A percentile compares a stretch with the other conserved stretches of the same genome.
phyloP scores from a whole-genome alignment of 2,329 filamentous ascomycete species.

The Colletotrichum tanaceti region DNA sequence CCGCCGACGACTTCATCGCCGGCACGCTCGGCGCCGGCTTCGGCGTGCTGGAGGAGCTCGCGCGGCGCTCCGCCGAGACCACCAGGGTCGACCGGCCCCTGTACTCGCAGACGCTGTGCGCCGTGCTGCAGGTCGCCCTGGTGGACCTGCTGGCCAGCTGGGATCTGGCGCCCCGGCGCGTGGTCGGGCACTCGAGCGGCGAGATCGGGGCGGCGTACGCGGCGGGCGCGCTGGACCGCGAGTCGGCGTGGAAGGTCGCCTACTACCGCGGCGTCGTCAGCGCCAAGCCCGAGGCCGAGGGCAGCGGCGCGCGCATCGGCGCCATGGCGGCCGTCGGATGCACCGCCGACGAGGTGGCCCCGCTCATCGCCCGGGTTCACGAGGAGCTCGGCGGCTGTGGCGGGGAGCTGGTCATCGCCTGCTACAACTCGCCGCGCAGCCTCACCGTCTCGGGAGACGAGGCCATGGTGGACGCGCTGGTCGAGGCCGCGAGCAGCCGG shows the following conservation, averaged over 20 bases:
- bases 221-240: slow-evolving; percentile 47
- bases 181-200: slow-evolving; percentile 53
- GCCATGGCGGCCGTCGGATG: not conserved
- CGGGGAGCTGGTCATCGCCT: slow-evolving; percentile 44
- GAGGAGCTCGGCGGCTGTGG: slow-evolving; percentile 35
- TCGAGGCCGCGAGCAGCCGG: slow-evolving; percentile 49
- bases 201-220: slow-evolving; percentile 59
- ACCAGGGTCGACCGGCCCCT: not conserved
- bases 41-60: slow-evolving; percentile 51
- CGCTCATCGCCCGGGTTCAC: slow-evolving; percentile 44
- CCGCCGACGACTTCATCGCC: slow-evolving; percentile 44
- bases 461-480: slow-evolving; percentile 55
- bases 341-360: slow-evolving; percentile 34
- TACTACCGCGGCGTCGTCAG: slow-evolving; percentile 59
- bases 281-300: not conserved
- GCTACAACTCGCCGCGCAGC: slow-evolving; percentile 64
- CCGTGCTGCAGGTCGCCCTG: slow-evolving; percentile 56
- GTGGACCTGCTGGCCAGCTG: slow-evolving; percentile 49
- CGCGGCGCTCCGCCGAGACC: slow-evolving; percentile 39
- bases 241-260: slow-evolving; percentile 55
- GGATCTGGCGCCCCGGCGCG: slow-evolving; percentile 44
- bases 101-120: slow-evolving; percentile 53
- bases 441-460: slow-evolving; percentile 63
- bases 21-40: slow-evolving; percentile 50
- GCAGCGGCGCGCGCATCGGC: no score